Conservation (phyloP, 805 yeast species). For the Cyberlindnera petersonii region DNA sequence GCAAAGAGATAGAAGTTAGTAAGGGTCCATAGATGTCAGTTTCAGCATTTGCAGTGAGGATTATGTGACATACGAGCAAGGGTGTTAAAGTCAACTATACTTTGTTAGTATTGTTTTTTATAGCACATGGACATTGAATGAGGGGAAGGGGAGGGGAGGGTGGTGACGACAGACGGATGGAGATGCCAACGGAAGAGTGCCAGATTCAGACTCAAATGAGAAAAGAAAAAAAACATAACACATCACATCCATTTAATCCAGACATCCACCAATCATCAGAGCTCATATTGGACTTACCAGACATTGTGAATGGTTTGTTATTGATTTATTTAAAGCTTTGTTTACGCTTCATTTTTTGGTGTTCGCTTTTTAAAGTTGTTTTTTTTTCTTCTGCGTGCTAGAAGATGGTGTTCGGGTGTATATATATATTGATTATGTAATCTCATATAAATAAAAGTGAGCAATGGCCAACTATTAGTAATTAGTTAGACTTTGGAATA, state of each 20-base stretch:
- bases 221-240: too few species aligned
- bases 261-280: background rate
- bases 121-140: too few species aligned
- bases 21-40: background rate
- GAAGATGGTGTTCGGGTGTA: too few species aligned
- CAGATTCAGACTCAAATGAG: background rate
- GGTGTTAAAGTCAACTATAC: constrained; percentile 41
- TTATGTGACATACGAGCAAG: constrained; percentile 34
- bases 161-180: background rate
- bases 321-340: background rate
- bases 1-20: constrained; percentile 6
- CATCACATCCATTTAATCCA: background rate
- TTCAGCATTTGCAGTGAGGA: background rate
- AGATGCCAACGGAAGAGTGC: background rate
- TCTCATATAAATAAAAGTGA: too few species aligned
- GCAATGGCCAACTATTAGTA: too few species aligned
- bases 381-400: too few species aligned
- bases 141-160: too few species aligned
- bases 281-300: constrained; percentile 14
- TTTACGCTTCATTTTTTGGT: background rate
- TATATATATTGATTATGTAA: too few species aligned
- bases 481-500: too few species aligned
- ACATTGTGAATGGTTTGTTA: constrained; percentile 10
- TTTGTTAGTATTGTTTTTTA: constrained; percentile 17
- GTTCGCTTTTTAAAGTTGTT: too few species aligned